phyloP scores from a whole-genome alignment of 2,329 filamentous ascomycete species.

The Xylariaceae sp. region DNA sequence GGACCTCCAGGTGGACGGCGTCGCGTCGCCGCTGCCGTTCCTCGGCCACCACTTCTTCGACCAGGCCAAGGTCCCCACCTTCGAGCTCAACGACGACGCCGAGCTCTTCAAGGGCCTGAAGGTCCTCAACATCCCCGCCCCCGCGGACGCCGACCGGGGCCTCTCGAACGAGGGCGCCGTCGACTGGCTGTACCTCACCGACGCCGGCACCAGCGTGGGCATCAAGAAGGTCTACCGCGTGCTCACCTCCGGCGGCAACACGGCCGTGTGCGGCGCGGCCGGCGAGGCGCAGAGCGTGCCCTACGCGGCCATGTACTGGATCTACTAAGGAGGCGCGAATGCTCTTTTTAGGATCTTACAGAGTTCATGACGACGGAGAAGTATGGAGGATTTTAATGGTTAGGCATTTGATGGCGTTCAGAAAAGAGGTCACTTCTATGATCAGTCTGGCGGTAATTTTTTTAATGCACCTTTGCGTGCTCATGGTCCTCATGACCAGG shows the following conservation, averaged over 20 bases:
- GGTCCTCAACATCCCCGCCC: conserved; percentile 56
- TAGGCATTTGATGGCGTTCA: conserved; percentile 27
- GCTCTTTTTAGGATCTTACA: no score
- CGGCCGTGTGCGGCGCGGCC: conserved; percentile 49
- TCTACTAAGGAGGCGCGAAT: conserved; percentile 48
- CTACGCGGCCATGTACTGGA: conserved; percentile 65
- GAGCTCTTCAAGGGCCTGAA: conserved; percentile 56
- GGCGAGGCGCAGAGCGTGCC: conserved; percentile 57
- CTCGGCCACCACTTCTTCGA: conserved; percentile 74
- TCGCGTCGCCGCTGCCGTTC: conserved; percentile 46
- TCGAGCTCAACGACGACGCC: conserved; percentile 56
- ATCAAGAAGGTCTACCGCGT: conserved; percentile 59
- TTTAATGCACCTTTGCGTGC: no score
- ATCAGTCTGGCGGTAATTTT: neutral
- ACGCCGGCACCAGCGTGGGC: conserved; percentile 47
- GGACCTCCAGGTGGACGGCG: conserved; percentile 45
- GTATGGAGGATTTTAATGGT: neutral
- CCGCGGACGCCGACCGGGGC: conserved; percentile 53
- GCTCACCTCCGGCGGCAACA: conserved; percentile 57
- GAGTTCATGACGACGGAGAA: neutral
- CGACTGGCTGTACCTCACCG: conserved; percentile 58
- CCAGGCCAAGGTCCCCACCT: conserved; percentile 58
- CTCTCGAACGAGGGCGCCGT: conserved; percentile 58
- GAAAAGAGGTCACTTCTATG: conserved; percentile 9
- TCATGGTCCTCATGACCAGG: neutral